These are phyloP conservation scores for Backusella australiensis DNA, from an alignment of 192 early-diverging fungal genomes.

Conservation along the genomic window DNA sequence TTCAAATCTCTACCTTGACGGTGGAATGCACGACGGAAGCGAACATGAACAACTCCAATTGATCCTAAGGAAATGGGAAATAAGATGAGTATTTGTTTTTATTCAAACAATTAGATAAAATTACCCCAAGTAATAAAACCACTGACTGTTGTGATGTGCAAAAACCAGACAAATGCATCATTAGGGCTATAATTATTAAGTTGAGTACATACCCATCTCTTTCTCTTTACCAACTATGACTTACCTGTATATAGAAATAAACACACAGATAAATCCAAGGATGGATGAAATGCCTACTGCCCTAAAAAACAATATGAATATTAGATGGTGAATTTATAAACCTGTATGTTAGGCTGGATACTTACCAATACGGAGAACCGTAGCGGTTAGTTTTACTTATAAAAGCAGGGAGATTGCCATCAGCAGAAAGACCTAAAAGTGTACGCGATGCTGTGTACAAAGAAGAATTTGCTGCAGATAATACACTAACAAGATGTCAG, in stretches of 20 bases:
- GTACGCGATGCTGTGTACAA: slow-evolving; percentile 80
- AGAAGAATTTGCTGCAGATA: slow-evolving; percentile 76
- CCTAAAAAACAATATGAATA: slow-evolving; percentile 7
- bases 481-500: slow-evolving; percentile 27
- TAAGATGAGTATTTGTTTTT: background rate
- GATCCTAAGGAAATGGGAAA: background rate
- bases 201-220: background rate
- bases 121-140: slow-evolving; percentile 81
- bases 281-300: slow-evolving; percentile 48
- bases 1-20: slow-evolving; percentile 60
- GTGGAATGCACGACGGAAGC: slow-evolving; percentile 76
- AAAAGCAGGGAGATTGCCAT: slow-evolving; percentile 65
- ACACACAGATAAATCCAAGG: slow-evolving; percentile 56
- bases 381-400: slow-evolving; percentile 51
- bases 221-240: background rate
- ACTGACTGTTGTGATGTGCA: slow-evolving; percentile 62
- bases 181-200: slow-evolving; percentile 22
- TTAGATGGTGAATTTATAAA: background rate
- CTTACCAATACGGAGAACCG: slow-evolving; percentile 49
- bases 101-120: background rate
- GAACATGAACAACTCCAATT: slow-evolving; percentile 70
- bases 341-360: too few species aligned
- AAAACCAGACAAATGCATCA: slow-evolving; percentile 54
- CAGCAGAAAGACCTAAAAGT: slow-evolving; percentile 69
- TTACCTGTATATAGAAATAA: slow-evolving; percentile 43